These are phyloP conservation scores for Gaultheria prostrata DNA, from an alignment of 148 eudicot species.

Conservation along the genomic window DNA sequence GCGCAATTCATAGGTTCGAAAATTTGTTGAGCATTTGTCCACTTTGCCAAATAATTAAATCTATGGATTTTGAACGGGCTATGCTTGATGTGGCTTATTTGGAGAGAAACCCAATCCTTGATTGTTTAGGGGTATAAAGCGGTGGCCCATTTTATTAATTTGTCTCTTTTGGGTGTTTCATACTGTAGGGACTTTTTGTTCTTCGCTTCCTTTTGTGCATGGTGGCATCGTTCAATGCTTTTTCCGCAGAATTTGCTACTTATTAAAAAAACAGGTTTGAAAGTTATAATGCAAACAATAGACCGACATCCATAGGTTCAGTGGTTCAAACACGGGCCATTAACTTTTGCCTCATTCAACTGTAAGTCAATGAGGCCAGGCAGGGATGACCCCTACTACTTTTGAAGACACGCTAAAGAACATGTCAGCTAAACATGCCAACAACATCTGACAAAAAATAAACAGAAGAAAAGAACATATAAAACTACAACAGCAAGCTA, in stretches of 20 bases:
- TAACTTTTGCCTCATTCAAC: not conserved
- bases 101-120: not conserved
- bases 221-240: too few species aligned
- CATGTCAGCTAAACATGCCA: not conserved
- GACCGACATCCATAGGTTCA: too few species aligned
- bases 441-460: not conserved
- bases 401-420: not conserved
- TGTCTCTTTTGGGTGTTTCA: too few species aligned
- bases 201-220: too few species aligned
- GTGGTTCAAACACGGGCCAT: too few species aligned
- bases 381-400: not conserved
- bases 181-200: too few species aligned
- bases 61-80: not conserved
- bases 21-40: not conserved
- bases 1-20: not conserved
- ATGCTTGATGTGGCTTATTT: not conserved
- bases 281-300: too few species aligned
- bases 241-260: too few species aligned
- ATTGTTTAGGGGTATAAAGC: too few species aligned
- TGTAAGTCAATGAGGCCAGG: not conserved
- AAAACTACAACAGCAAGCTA: not conserved
- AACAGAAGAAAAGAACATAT: not conserved
- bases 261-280: too few species aligned
- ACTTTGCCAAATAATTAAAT: too few species aligned
- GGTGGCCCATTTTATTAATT: too few species aligned